A percentile compares a stretch with the other conserved stretches of the same genome.
Evolutionary conservation across 257 asterid species (phyloP).

Genomic region (Solanum chiquidenum): DNA sequence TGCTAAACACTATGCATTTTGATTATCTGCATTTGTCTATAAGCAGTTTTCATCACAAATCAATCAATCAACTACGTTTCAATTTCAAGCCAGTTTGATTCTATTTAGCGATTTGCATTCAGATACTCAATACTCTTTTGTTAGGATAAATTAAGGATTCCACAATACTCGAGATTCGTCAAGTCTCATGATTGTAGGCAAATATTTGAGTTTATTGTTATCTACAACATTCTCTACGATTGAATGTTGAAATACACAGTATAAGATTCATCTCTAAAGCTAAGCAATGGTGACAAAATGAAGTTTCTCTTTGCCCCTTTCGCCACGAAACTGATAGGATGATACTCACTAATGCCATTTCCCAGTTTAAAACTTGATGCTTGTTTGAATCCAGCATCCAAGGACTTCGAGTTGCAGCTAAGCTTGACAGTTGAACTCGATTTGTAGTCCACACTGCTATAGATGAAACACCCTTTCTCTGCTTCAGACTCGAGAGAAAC

Average conservation of each 20-base stretch:
- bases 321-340: conserved; percentile 75
- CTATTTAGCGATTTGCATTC: not conserved
- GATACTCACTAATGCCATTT: conserved; percentile 49
- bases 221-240: not conserved
- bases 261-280: conserved; percentile 78
- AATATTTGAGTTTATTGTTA: not conserved
- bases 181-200: not conserved
- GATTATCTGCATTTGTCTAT: not conserved
- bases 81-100: not conserved
- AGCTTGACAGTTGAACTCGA: conserved; percentile 28
- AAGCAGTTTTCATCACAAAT: not conserved
- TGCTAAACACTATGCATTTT: not conserved
- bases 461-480: conserved; percentile 34
- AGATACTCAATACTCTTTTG: not conserved
- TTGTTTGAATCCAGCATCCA: conserved; percentile 21
- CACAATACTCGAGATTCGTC: not conserved
- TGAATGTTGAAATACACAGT: conserved; percentile 58
- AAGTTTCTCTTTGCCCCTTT: conserved; percentile 52
- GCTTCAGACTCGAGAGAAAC: conserved; percentile 45
- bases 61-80: not conserved
- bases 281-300: conserved; percentile 50
- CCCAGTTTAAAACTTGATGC: conserved; percentile 50
- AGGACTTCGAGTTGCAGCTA: conserved; percentile 25
- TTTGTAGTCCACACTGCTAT: conserved; percentile 9
- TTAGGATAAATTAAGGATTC: not conserved